Conservation (phyloP, 169 alveolate species). For the Theileria equi region DNA sequence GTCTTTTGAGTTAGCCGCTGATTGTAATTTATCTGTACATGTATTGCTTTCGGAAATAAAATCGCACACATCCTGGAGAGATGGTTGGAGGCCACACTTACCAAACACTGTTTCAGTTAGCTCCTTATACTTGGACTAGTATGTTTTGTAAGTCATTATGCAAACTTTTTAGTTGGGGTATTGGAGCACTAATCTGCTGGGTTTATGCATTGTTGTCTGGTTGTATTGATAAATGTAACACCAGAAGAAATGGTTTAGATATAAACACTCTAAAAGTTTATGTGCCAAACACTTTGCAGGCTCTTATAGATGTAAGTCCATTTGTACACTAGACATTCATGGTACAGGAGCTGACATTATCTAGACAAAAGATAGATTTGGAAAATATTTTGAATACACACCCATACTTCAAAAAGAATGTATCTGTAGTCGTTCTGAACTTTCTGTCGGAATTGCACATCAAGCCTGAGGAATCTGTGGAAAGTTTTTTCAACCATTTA, state of each 20-base stretch:
- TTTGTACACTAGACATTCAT: neutral
- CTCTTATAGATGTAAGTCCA: constrained; percentile 23
- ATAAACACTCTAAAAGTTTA: constrained; percentile 13
- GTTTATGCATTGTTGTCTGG: constrained; percentile 44
- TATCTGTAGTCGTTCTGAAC: constrained; percentile 51
- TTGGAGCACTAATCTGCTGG: constrained; percentile 64
- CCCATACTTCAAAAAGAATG: constrained; percentile 43
- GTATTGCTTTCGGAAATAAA: constrained; percentile 31
- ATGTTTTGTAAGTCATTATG: neutral
- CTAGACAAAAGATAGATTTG: constrained; percentile 26
- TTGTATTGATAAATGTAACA: constrained; percentile 15
- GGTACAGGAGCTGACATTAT: constrained; percentile 19
- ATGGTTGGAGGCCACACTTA: constrained; percentile 43
- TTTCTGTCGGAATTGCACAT: constrained; percentile 67
- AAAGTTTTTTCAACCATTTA: constrained; percentile 48
- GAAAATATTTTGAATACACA: constrained; percentile 37
- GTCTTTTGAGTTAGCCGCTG: constrained; percentile 42
- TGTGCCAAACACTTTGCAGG: constrained; percentile 31
- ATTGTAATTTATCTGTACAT: constrained; percentile 22
- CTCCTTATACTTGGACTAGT: constrained; percentile 51
- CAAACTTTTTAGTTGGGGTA: constrained; percentile 35
- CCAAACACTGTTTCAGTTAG: neutral
- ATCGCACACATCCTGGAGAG: constrained; percentile 42
- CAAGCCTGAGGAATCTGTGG: constrained; percentile 52
- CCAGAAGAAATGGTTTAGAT: constrained; percentile 32